A percentile compares a stretch with the other conserved stretches of the same genome.
Evolutionary conservation across 352 stramenopile species (phyloP).

Genomic region (Globisporangium acanthophoron): DNA sequence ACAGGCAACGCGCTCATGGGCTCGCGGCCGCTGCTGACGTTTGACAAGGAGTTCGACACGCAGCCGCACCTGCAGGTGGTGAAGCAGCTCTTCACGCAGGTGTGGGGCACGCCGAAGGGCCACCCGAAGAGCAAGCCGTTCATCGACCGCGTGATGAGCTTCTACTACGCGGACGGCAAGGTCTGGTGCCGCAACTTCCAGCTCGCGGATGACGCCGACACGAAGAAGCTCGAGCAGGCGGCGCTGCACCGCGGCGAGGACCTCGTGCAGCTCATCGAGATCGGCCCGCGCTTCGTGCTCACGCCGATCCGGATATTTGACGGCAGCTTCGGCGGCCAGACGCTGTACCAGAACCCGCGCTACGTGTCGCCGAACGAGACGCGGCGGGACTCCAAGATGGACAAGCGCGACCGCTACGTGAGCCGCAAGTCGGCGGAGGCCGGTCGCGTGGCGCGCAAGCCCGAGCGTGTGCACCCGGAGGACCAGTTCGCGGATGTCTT

Average conservation of each 20-base stretch:
- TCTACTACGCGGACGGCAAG: conserved; percentile 91
- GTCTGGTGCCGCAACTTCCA: conserved; percentile 99
- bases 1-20: conserved; percentile 98
- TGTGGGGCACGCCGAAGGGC: conserved; percentile 94
- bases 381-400: conserved; percentile 84
- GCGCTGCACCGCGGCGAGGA: conserved; percentile 83
- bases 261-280: conserved; percentile 97
- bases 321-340: conserved; percentile 97
- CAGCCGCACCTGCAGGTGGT: conserved; percentile 92
- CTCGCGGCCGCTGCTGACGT: conserved; percentile 96
- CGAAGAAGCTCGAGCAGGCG: conserved; percentile 88
- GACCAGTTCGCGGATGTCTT: conserved; percentile 88
- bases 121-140: conserved; percentile 99
- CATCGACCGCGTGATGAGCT: conserved; percentile 98
- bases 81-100: conserved; percentile 95
- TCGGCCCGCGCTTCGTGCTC: conserved; percentile 98
- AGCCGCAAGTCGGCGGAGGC: conserved; percentile 85
- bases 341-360: conserved; percentile 96
- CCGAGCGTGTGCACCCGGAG: conserved; percentile 60
- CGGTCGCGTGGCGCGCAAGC: conserved; percentile 65
- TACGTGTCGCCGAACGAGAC: conserved; percentile 97
- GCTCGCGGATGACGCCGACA: conserved; percentile 81
- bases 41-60: conserved; percentile 93
- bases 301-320: conserved; percentile 98
- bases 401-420: conserved; percentile 92